Percentiles rank a stretch among this genome's conserved stretches.
These are phyloP conservation scores for Fusarium buxicola DNA, from an alignment of 2,329 filamentous ascomycete genomes.

Conservation along the genomic window DNA sequence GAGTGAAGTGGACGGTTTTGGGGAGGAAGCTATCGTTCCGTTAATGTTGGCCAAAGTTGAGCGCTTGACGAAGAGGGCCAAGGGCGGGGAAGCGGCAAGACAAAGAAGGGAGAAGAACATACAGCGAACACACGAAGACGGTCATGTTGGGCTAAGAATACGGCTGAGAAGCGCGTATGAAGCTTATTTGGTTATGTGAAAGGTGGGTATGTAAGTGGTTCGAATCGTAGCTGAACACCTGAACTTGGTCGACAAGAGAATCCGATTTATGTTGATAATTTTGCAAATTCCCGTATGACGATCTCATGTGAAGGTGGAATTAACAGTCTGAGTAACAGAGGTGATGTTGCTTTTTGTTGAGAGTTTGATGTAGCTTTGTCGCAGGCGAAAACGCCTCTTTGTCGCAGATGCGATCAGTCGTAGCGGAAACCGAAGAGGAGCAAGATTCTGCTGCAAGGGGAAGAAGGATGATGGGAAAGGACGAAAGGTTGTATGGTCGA, in stretches of 20 bases:
- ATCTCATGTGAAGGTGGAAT: conserved; percentile 41
- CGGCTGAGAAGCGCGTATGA: conserved; percentile 14
- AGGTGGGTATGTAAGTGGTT: conserved; percentile 13
- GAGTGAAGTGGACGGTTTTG: conserved; percentile 89
- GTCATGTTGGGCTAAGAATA: conserved; percentile 51
- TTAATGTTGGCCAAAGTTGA: conserved; percentile 26
- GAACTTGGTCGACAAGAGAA: conserved; percentile 10
- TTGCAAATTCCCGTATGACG: conserved; percentile 39
- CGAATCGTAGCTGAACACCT: conserved; percentile 1
- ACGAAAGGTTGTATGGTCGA: conserved; percentile 19
- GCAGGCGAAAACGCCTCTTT: conserved; percentile 45
- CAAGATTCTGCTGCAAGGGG: conserved; percentile 25
- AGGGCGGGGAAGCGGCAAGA: conserved; percentile 27
- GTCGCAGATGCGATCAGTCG: conserved; percentile 44
- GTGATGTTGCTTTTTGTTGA: conserved; percentile 34
- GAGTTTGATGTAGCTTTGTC: conserved; percentile 34
- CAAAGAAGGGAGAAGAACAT: conserved; percentile 36
- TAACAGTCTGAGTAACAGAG: conserved; percentile 9
- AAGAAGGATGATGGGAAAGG: conserved; percentile 7
- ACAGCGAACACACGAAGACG: conserved; percentile 57
- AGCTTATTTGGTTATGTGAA: conserved; percentile 9
- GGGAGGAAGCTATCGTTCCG: conserved; percentile 78
- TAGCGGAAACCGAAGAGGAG: conserved; percentile 25
- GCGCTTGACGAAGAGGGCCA: conserved; percentile 18
- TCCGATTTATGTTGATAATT: conserved; percentile 19